These are phyloP conservation scores for Pythium sukuiense DNA, from an alignment of 352 stramenopile genomes.

Conservation along the genomic window DNA sequence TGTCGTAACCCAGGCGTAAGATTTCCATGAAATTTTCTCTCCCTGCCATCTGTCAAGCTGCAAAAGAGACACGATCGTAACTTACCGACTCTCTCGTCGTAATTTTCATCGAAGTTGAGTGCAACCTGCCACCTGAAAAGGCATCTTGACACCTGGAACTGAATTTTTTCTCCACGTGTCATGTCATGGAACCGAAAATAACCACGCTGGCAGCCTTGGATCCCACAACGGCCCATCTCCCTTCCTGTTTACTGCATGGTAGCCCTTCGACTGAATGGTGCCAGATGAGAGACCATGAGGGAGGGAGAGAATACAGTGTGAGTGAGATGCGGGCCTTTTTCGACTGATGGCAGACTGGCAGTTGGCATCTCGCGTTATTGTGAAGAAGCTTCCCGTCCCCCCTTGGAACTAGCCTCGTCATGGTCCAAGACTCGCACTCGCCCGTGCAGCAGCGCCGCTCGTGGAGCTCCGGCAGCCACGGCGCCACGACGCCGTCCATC, in stretches of 20 bases:
- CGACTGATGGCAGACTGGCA: not conserved
- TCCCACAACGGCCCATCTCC: not conserved
- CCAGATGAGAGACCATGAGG: not conserved
- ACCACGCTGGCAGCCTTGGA: not conserved
- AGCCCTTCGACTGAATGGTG: not conserved
- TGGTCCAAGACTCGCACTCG: not conserved
- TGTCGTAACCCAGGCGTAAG: too few relatives aligned
- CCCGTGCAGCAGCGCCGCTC: not conserved
- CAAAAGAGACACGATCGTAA: too few relatives aligned
- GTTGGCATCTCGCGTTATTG: not conserved
- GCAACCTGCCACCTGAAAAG: too few relatives aligned
- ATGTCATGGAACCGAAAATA: not conserved
- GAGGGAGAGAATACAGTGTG: too few relatives aligned
- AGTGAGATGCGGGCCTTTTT: not conserved
- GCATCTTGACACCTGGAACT: too few relatives aligned
- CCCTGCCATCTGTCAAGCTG: too few relatives aligned
- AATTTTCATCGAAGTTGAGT: too few relatives aligned
- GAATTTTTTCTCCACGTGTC: too few relatives aligned
- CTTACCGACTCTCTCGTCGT: too few relatives aligned
- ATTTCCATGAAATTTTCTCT: too few relatives aligned
- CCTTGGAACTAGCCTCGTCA: not conserved
- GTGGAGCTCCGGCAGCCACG: not conserved
- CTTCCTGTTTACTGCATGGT: not conserved
- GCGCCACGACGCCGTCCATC: not conserved
- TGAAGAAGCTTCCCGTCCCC: not conserved